phyloP scores from a whole-genome alignment of 495 filamentous ascomycete genomes.

The Penicillium bialowiezense region DNA sequence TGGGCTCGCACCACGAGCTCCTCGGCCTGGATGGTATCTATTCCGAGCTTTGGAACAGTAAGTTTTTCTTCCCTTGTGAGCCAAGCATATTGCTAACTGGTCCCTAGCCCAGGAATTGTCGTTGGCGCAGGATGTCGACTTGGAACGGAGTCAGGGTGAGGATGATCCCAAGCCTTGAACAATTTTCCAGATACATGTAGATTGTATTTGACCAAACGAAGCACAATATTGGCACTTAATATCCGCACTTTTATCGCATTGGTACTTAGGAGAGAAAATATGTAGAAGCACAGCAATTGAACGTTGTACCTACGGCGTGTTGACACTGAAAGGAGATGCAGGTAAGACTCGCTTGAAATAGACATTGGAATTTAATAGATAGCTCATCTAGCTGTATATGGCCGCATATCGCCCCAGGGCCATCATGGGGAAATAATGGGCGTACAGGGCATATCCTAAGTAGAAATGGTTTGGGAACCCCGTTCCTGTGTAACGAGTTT shows the following conservation, averaged over 20 bases:
- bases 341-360: too few species aligned
- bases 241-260: too few species aligned
- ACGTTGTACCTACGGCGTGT: too few species aligned
- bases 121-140: conserved; percentile 31
- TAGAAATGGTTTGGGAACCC: conserved; percentile 40
- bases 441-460: conserved; percentile 31
- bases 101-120: conserved; percentile 46
- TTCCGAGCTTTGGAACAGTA: conserved; percentile 85
- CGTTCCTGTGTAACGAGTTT: conserved; percentile 28
- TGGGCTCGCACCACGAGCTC: conserved; percentile 79
- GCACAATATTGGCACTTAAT: too few species aligned
- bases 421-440: conserved; percentile 40
- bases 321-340: too few species aligned
- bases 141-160: conserved; percentile 12
- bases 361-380: too few species aligned
- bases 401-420: conserved; percentile 30
- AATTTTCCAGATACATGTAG: too few species aligned
- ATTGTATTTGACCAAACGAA: too few species aligned
- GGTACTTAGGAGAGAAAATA: too few species aligned
- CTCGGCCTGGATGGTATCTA: conserved; percentile 81
- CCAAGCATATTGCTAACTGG: conserved; percentile 1
- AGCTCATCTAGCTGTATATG: too few species aligned
- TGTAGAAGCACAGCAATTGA: too few species aligned
- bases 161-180: conserved; percentile 2
- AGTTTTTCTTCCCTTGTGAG: conserved; percentile 23